Conservation (phyloP, 1,139 yeast species). For the Candida glucosophila region DNA sequence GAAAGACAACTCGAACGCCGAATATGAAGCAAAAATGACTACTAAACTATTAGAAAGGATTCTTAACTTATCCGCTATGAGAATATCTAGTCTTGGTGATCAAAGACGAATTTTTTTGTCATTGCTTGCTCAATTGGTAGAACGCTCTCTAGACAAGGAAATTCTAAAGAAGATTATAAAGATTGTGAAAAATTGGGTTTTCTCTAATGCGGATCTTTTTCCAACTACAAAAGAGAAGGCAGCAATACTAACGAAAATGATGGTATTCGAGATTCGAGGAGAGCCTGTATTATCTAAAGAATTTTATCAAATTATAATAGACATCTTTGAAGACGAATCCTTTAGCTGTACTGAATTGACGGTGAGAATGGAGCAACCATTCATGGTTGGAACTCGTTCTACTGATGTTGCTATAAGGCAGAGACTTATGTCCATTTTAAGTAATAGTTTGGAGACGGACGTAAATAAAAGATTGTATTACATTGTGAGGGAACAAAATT, state of each 20-base stretch:
- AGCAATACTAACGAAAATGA: constrained; percentile 87
- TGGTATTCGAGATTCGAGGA: constrained; percentile 83
- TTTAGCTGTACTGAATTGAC: constrained; percentile 84
- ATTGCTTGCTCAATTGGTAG: constrained; percentile 81
- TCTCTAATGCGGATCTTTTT: constrained; percentile 72
- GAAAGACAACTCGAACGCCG: constrained; percentile 31
- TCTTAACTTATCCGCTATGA: constrained; percentile 66
- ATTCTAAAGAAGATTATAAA: constrained; percentile 69
- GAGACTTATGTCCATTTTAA: constrained; percentile 72
- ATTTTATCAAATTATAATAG: constrained; percentile 80
- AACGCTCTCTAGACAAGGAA: constrained; percentile 72
- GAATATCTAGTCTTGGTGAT: constrained; percentile 82
- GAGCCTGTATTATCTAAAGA: constrained; percentile 73
- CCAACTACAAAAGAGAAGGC: constrained; percentile 97
- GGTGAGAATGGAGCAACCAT: constrained; percentile 94
- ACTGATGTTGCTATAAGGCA: constrained; percentile 70
- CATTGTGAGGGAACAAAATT: constrained; percentile 84
- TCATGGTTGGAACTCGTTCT: constrained; percentile 84
- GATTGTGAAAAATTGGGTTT: constrained; percentile 85
- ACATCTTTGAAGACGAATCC: constrained; percentile 75
- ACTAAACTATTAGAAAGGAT: constrained; percentile 69
- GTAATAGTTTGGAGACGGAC: constrained; percentile 72
- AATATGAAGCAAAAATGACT: constrained; percentile 70
- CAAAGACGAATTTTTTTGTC: constrained; percentile 86
- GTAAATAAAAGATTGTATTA: constrained; percentile 75